A percentile compares a stretch with the other conserved stretches of the same genome.
These are phyloP conservation scores for Passiflora organensis DNA, from an alignment of 345 rosid genomes.

Conservation along the genomic window DNA sequence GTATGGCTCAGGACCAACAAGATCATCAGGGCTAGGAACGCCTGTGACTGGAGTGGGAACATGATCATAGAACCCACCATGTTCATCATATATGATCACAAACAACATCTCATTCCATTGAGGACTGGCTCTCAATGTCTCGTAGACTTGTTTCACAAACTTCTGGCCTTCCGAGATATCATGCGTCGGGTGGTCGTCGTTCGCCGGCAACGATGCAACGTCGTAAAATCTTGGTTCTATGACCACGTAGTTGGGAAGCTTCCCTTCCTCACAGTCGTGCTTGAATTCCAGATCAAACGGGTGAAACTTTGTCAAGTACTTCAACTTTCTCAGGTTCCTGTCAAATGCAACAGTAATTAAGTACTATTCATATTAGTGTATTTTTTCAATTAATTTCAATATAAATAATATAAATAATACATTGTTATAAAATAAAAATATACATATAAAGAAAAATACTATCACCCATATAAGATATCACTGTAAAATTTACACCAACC, in stretches of 20 bases:
- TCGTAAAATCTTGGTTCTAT: slow-evolving; percentile 71
- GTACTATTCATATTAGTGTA: no score
- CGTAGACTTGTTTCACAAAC: slow-evolving; percentile 72
- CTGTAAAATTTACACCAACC: no score
- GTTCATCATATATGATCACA: slow-evolving; percentile 64
- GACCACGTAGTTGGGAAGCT: slow-evolving; percentile 81
- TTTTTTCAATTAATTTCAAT: no score
- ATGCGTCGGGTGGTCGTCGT: slow-evolving; percentile 83
- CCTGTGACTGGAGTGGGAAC: slow-evolving; percentile 73
- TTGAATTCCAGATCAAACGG: slow-evolving; percentile 59
- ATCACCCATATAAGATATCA: no score
- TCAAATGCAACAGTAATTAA: not conserved
- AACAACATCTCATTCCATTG: slow-evolving; percentile 77
- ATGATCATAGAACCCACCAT: slow-evolving; percentile 91
- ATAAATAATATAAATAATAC: no score
- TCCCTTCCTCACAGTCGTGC: slow-evolving; percentile 63
- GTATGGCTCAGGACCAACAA: slow-evolving; percentile 55
- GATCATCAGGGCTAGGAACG: slow-evolving; percentile 75
- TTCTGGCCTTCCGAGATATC: slow-evolving; percentile 74
- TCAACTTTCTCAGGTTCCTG: slow-evolving; percentile 74
- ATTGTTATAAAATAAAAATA: no score
- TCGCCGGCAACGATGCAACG: slow-evolving; percentile 49
- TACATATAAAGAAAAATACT: no score
- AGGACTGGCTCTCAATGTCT: slow-evolving; percentile 74
- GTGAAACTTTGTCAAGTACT: slow-evolving; percentile 67